Percentiles rank a stretch among this genome's conserved stretches.
Evolutionary conservation across 345 rosid species (phyloP).

Genomic region (Carallia pectinifolia): DNA sequence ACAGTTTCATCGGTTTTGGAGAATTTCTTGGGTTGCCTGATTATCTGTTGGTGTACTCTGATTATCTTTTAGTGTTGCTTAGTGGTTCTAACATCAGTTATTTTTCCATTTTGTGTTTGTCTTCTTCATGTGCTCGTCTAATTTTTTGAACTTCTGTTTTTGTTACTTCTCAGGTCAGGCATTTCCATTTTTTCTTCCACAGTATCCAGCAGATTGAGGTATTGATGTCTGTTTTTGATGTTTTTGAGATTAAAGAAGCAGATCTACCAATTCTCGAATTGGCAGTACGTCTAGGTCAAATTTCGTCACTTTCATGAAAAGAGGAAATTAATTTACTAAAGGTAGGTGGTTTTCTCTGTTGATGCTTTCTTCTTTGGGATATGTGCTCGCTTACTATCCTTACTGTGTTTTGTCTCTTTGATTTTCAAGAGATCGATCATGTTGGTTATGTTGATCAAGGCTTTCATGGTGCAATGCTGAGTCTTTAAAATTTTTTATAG

Average conservation of each 20-base stretch:
- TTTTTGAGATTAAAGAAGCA: slow-evolving; percentile 60
- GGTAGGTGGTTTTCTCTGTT: slow-evolving; percentile 43
- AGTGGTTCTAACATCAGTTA: too few species aligned
- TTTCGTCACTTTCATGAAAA: slow-evolving; percentile 68
- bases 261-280: slow-evolving; percentile 75
- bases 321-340: slow-evolving; percentile 57
- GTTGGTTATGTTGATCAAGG: slow-evolving; percentile 83
- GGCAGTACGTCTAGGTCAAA: slow-evolving; percentile 85
- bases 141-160: slow-evolving; percentile 19
- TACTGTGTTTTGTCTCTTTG: slow-evolving; percentile 10
- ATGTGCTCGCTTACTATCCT: slow-evolving; percentile 1
- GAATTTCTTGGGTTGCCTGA: too few species aligned
- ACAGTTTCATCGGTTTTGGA: too few species aligned
- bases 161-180: slow-evolving; percentile 53
- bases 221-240: slow-evolving; percentile 59
- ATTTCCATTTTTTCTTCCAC: slow-evolving; percentile 49
- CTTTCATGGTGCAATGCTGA: slow-evolving; percentile 70
- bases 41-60: too few species aligned
- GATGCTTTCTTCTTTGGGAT: slow-evolving; percentile 14
- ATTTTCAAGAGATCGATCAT: slow-evolving; percentile 75
- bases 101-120: slow-evolving; percentile 18
- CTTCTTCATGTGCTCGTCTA: slow-evolving; percentile 11
- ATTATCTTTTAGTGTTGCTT: neutral
- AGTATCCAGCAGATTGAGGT: slow-evolving; percentile 91
- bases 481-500: slow-evolving; percentile 68